Evolutionary conservation across 768 basidiomycete species (phyloP).

Genomic region (Exsudoporus frostii): DNA sequence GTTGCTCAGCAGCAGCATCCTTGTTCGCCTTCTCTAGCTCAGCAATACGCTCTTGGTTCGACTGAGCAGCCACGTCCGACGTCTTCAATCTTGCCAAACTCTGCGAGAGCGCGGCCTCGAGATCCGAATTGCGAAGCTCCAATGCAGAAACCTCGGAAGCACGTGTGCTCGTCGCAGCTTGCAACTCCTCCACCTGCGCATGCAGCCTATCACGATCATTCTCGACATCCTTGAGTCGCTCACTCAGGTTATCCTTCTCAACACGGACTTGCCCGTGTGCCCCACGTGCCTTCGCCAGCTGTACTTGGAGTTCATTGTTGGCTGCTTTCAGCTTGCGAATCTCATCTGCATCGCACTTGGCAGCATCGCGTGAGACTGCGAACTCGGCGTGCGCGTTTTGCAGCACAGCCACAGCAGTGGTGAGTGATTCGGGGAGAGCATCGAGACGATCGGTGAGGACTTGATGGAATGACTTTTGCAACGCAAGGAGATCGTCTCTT

Average conservation of each 20-base stretch:
- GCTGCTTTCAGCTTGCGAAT: conserved; percentile 48
- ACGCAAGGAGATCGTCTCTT: conserved; percentile 44
- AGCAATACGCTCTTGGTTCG: conserved; percentile 54
- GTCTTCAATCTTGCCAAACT: conserved; percentile 69
- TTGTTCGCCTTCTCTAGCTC: conserved; percentile 61
- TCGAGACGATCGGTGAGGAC: conserved; percentile 52
- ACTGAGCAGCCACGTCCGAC: conserved; percentile 65
- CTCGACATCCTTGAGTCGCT: conserved; percentile 60
- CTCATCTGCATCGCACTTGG: conserved; percentile 67
- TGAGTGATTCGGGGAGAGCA: conserved; percentile 57
- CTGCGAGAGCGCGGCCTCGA: conserved; percentile 71
- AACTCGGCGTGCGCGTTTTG: conserved; percentile 65
- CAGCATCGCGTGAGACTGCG: conserved; percentile 50
- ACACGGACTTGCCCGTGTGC: conserved; percentile 76
- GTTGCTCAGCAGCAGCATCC: conserved; percentile 55
- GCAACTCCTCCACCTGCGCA: conserved; percentile 52
- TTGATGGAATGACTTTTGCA: conserved; percentile 54
- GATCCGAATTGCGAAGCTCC: conserved; percentile 51
- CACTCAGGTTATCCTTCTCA: conserved; percentile 71
- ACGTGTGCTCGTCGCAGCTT: conserved; percentile 41
- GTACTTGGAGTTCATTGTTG: conserved; percentile 69
- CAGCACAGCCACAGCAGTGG: conserved; percentile 49
- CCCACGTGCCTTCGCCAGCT: conserved; percentile 72
- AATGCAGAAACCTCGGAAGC: conserved; percentile 45
- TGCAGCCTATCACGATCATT: conserved; percentile 63